phyloP scores from a whole-genome alignment of 2,329 filamentous ascomycete species.

The Aureobasidium lini region DNA sequence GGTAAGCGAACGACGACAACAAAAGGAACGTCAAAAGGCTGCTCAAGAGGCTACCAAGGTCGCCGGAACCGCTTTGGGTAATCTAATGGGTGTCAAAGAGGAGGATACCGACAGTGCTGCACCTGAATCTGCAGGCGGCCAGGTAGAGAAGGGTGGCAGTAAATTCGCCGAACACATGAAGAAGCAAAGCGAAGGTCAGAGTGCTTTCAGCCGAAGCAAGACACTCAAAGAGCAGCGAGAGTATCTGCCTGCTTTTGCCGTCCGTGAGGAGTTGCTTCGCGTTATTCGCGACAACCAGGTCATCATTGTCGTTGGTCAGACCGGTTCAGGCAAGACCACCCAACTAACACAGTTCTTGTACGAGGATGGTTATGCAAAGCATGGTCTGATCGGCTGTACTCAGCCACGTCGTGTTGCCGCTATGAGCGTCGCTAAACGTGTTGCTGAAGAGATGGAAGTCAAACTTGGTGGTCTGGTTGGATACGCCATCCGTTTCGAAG shows the following conservation, averaged over 20 bases:
- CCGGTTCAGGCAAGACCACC: conserved; percentile 94
- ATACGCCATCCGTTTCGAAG: conserved; percentile 96
- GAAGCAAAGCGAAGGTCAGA: conserved; percentile 68
- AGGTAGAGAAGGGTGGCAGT: conserved; percentile 50
- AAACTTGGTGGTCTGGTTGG: conserved; percentile 80
- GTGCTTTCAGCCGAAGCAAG: conserved; percentile 89
- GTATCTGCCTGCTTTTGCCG: conserved; percentile 89
- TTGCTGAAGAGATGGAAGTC: conserved; percentile 97
- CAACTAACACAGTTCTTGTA: conserved; percentile 93
- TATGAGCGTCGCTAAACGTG: conserved; percentile 98
- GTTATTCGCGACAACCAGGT: conserved; percentile 97
- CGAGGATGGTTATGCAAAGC: conserved; percentile 85
- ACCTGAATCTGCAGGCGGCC: conserved; percentile 56
- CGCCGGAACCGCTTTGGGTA: conserved; percentile 84
- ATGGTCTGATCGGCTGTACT: conserved; percentile 90
- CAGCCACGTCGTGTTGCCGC: conserved; percentile 93
- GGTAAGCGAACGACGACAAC: conserved; percentile 82
- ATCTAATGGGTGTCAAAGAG: conserved; percentile 91
- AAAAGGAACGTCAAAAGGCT: conserved; percentile 87
- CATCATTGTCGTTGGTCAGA: conserved; percentile 92
- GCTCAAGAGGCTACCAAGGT: conserved; percentile 91
- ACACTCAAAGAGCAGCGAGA: conserved; percentile 84
- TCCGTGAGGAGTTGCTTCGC: conserved; percentile 82
- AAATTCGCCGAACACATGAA: conserved; percentile 92
- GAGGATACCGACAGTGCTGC: conserved; percentile 82